A percentile compares a stretch with the other conserved stretches of the same genome.
Conservation (phyloP, 805 yeast genomes). For the Candida chilensis region DNA sequence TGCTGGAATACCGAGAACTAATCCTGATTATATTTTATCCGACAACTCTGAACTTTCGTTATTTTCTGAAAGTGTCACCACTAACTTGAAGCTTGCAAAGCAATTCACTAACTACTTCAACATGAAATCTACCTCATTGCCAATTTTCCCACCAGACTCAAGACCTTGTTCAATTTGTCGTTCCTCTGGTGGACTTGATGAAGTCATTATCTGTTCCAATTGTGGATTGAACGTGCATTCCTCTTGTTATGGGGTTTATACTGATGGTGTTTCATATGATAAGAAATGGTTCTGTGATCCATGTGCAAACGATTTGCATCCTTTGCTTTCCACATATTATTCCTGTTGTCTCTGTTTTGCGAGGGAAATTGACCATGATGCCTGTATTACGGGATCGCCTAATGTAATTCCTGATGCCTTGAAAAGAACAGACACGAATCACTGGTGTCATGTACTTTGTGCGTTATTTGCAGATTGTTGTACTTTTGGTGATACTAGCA, state of each 20-base stretch:
- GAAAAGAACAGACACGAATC: conserved; percentile 56
- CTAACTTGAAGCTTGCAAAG: conserved; percentile 1
- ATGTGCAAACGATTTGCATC: conserved; percentile 64
- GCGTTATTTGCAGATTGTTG: conserved; percentile 45
- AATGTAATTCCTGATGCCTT: conserved; percentile 50
- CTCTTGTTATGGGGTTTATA: conserved; percentile 52
- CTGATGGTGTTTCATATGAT: conserved; percentile 11
- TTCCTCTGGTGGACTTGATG: conserved; percentile 20
- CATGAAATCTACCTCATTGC: neutral
- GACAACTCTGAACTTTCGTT: neutral
- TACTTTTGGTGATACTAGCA: conserved; percentile 26
- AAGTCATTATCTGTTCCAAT: conserved; percentile 43
- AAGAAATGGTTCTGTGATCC: conserved; percentile 73
- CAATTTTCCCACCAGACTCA: conserved; percentile 9
- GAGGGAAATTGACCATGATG: conserved; percentile 38
- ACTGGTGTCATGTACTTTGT: conserved; percentile 77
- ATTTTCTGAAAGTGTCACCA: conserved; percentile 1
- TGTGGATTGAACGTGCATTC: conserved; percentile 70
- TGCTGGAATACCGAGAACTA: conserved; percentile 1
- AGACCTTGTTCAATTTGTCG: conserved; percentile 54
- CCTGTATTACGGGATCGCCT: conserved; percentile 29
- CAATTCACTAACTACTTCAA: neutral
- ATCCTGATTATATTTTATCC: neutral
- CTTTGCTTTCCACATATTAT: conserved; percentile 46
- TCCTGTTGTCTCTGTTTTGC: conserved; percentile 60